Evolutionary conservation across 441 rosid genomes (phyloP), one percentile per base, ranked within the genome.

Genomic region (Omphalea diandra): DNA sequence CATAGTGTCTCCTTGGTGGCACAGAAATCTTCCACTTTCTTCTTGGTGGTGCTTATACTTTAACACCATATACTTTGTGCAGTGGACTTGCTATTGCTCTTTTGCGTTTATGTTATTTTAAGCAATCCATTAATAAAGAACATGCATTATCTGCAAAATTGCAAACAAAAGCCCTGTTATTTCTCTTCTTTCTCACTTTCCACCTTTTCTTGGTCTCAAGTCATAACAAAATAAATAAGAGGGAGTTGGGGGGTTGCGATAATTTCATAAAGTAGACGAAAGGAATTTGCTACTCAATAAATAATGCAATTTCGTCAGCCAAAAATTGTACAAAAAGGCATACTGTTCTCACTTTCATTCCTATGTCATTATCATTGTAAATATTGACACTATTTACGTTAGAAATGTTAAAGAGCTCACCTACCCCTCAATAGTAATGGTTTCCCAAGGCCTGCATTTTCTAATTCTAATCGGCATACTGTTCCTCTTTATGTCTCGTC

Each of bases 391-490:
- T 63, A 56, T 55, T 20, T 68, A 68, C 70, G 55, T 0, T 44
- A 7, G 3, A n/a, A 27, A 27, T 47, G 44, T 38, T 27, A 46
- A 68, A 12, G 32, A 50, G n/a, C 52, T 50, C 8, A 36, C 36
- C 67, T 38, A 59, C 14, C 67, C 50, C 41, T 40, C 4, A n/a
- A 33, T 18, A 24, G 69, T 61, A 54, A 56, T 58, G 36, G 67
- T 79, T 68, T 86, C 94, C 36, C 47, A 75, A 46, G 80, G 65
- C 67, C 83, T 83, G 75, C 97, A 88, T 43, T 83, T 88, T 73
- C 91, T 85, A 81, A 92, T 75, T 82, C 90, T 81, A 69, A 92
- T 75, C 52, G 50, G 72, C 83, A 88, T 43, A 3, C 70, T 82
- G 67, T 77, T 69, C 8, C 70, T 77, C 50, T 66, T 78, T 46